phyloP scores from a whole-genome alignment of 1,139 yeast genomes.

The Geotrichum klebahnii region DNA sequence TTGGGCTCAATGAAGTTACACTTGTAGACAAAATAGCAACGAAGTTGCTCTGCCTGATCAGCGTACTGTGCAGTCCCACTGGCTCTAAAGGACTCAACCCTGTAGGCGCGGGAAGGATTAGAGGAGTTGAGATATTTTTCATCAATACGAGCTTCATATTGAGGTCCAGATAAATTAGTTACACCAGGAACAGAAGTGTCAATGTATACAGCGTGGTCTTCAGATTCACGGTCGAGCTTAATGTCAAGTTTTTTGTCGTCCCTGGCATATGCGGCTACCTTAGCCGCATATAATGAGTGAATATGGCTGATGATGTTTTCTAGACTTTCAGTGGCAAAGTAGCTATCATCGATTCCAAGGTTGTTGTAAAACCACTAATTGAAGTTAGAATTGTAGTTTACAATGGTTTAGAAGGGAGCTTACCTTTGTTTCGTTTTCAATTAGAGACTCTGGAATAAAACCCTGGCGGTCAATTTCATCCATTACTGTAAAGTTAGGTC shows the following conservation, averaged over 20 bases:
- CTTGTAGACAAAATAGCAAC: conserved; percentile 83
- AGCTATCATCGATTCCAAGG: conserved; percentile 85
- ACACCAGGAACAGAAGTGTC: conserved; percentile 56
- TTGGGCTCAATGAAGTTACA: conserved; percentile 52
- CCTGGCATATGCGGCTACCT: conserved; percentile 80
- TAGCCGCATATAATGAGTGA: conserved; percentile 86
- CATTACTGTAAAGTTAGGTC: conserved; percentile 47
- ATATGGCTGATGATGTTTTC: conserved; percentile 75
- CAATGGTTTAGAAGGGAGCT: conserved; percentile 18
- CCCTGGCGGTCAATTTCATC: conserved; percentile 80
- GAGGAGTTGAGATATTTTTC: conserved; percentile 68
- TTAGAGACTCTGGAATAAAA: conserved; percentile 79
- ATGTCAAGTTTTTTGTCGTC: conserved; percentile 56
- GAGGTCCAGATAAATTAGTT: conserved; percentile 40
- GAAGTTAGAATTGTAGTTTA: neutral
- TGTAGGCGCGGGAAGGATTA: conserved; percentile 49
- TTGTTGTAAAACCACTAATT: conserved; percentile 73
- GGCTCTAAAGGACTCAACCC: conserved; percentile 83
- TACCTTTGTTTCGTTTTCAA: conserved; percentile 71
- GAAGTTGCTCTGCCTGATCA: conserved; percentile 48
- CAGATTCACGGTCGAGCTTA: conserved; percentile 69
- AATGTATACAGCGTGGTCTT: conserved; percentile 88
- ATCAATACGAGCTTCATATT: conserved; percentile 60
- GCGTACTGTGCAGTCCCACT: conserved; percentile 43
- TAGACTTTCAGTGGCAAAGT: conserved; percentile 81